Percentiles rank a stretch among this genome's conserved stretches.
Conservation (phyloP, 108 stramenopile species). For the Nitzschia sp. region DNA sequence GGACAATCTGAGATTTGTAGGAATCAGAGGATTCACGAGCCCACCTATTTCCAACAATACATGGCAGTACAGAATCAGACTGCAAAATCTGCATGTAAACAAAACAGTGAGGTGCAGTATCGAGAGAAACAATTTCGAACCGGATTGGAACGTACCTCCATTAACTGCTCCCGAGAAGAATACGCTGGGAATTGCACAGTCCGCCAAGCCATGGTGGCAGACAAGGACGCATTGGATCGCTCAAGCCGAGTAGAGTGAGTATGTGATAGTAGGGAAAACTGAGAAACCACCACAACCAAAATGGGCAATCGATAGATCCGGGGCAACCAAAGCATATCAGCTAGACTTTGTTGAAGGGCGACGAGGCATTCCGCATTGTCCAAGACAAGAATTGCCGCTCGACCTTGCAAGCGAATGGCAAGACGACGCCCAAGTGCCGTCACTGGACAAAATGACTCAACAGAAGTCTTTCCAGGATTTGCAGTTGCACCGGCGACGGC, state of each 20-base stretch:
- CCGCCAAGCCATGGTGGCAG: constrained; percentile 46
- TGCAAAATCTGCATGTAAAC: constrained; percentile 3
- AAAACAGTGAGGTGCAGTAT: not conserved
- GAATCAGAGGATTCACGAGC: not conserved
- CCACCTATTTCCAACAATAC: not conserved
- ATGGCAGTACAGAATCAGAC: not conserved
- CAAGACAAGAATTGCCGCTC: constrained; percentile 59
- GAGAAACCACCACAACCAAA: constrained; percentile 59
- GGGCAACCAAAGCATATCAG: constrained; percentile 62
- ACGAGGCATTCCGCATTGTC: constrained; percentile 72
- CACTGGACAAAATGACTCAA: constrained; percentile 10
- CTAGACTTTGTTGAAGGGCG: constrained; percentile 34
- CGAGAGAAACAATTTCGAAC: not conserved
- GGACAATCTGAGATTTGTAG: constrained; percentile 12
- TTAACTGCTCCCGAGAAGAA: constrained; percentile 20
- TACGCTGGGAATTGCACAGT: constrained; percentile 56
- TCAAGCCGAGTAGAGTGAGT: constrained; percentile 31
- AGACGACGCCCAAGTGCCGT: constrained; percentile 28
- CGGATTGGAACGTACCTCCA: constrained; percentile 26
- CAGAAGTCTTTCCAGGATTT: not conserved
- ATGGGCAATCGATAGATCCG: constrained; percentile 59
- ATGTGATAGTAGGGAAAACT: constrained; percentile 35
- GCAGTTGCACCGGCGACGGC: not conserved
- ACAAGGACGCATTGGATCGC: constrained; percentile 44
- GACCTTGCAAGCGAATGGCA: constrained; percentile 14